A percentile compares a stretch with the other conserved stretches of the same genome.
phyloP scores from a whole-genome alignment of 306 rosid genomes.

The Cicer cuneatum region DNA sequence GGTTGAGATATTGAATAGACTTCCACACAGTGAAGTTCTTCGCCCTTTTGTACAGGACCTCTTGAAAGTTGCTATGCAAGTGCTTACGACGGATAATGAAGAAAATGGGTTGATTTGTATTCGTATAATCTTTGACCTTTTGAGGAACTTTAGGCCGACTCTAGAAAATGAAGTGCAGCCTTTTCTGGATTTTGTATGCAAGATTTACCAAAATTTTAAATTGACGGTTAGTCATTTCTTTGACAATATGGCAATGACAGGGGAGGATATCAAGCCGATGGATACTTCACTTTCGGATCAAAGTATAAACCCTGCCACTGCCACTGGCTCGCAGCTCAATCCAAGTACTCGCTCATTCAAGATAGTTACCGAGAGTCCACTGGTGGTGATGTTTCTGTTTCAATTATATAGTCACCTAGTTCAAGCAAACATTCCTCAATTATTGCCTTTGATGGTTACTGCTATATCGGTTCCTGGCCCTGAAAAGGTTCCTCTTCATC shows the following conservation, averaged over 20 bases:
- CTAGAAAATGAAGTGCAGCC: conserved; percentile 93
- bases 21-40: conserved; percentile 96
- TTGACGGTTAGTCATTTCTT: conserved; percentile 87
- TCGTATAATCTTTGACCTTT: conserved; percentile 92
- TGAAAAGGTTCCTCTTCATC: conserved; percentile 80
- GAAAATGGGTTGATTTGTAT: conserved; percentile 90
- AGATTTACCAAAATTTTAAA: conserved; percentile 89
- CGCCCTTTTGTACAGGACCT: conserved; percentile 98
- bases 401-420: conserved; percentile 93
- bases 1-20: conserved; percentile 94
- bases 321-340: conserved; percentile 78
- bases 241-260: conserved; percentile 63
- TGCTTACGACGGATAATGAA: conserved; percentile 91
- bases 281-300: conserved; percentile 78
- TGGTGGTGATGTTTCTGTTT: conserved; percentile 97
- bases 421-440: conserved; percentile 90
- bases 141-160: conserved; percentile 92
- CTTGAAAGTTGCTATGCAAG: conserved; percentile 93
- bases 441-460: conserved; percentile 94
- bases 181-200: conserved; percentile 88
- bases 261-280: conserved; percentile 80
- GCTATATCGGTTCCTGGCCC: conserved; percentile 99
- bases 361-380: conserved; percentile 94
- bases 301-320: conserved; percentile 51
- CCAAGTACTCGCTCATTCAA: conserved; percentile 95